Evolutionary conservation across 805 yeast species (phyloP), one percentile per base, ranked within the genome.

Genomic region (Jamesozyma spencerorum): DNA sequence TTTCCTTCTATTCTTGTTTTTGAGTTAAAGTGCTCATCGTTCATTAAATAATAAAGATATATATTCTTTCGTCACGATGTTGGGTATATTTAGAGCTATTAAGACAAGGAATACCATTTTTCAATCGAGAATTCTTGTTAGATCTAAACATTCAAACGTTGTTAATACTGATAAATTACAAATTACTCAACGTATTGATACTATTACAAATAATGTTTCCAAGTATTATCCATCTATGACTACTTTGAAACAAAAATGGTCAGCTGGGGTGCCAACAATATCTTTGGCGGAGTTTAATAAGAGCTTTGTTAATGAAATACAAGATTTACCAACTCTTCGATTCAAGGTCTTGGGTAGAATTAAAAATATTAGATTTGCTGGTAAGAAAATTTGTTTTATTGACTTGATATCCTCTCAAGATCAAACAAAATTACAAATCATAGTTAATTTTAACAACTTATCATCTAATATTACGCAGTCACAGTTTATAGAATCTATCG

Each of bases 301-400:
- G 5, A 18, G 22, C 4, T 50, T 44, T 39, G 18, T 13, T 28
- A n/a, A 31, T n/a, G 40, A 34, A 15, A 17, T 33, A 5, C 14
- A 33, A 14, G 24, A 39, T 19, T 11, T 34, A 3, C 18, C 32
- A 18, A 28, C 32, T 40, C 36, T 40, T 5, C 13, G n/a, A 5
- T 11, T 34, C 37, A 33, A 14, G 13, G 20, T 37, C 10, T 31
- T 24, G 22, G 66, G 64, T 8, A 47, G 59, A 18, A 50, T 62
- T 34, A 50, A 44, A 30, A 50, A 47, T 27, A 52, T 59, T 14
- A 49, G 66, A 31, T 50, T 47, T 34, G 49, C 61, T 7, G 64
- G 65, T 13, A 59, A 55, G 39, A 57, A 55, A 34, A 58, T 61
- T 31, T 55, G 60, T 35, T 62, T 62, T 40, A 48, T 60, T 20